Evolutionary conservation across 2,329 filamentous ascomycete species (phyloP).

Genomic region (Aspergillus brunneoviolaceus): DNA sequence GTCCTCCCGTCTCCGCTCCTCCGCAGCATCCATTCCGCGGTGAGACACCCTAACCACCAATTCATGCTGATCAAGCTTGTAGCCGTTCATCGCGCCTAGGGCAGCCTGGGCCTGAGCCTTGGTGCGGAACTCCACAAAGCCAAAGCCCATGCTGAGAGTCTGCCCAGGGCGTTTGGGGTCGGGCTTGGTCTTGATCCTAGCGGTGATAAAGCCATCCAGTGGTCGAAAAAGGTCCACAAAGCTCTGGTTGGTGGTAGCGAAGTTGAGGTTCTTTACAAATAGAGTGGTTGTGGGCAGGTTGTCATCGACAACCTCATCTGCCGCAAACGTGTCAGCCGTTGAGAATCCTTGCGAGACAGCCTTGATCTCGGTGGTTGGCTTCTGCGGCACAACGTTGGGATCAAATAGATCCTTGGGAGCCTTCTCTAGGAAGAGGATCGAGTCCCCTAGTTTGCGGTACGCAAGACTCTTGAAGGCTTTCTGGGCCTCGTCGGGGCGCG

Average conservation of each 20-base stretch:
- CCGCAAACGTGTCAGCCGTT: slow-evolving; percentile 44
- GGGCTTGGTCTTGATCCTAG: slow-evolving; percentile 86
- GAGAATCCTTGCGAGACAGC: slow-evolving; percentile 42
- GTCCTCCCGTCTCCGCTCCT: slow-evolving; percentile 81
- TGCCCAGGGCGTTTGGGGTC: slow-evolving; percentile 89
- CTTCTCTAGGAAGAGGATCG: slow-evolving; percentile 89
- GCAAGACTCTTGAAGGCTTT: slow-evolving; percentile 80
- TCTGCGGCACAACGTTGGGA: slow-evolving; percentile 33
- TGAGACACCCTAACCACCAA: slow-evolving; percentile 84
- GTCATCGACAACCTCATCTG: slow-evolving; percentile 35
- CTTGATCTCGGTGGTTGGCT: slow-evolving; percentile 30
- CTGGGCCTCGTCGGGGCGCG: slow-evolving; percentile 74
- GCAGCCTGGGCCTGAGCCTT: slow-evolving; percentile 78
- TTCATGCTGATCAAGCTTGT: slow-evolving; percentile 81
- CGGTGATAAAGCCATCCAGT: slow-evolving; percentile 84
- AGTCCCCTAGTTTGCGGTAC: slow-evolving; percentile 88
- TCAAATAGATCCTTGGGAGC: slow-evolving; percentile 80
- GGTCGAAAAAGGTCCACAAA: slow-evolving; percentile 76
- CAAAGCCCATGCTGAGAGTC: slow-evolving; percentile 93
- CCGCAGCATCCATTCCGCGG: slow-evolving; percentile 80
- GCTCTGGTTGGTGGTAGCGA: slow-evolving; percentile 75
- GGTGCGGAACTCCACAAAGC: slow-evolving; percentile 84
- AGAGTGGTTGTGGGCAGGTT: slow-evolving; percentile 70
- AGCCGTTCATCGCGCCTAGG: slow-evolving; percentile 80
- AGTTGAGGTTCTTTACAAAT: slow-evolving; percentile 93